Base-by-base conservation (phyloP, 1,284 basidiomycete genomes). In the Moesziomyces antarcticus region DNA sequence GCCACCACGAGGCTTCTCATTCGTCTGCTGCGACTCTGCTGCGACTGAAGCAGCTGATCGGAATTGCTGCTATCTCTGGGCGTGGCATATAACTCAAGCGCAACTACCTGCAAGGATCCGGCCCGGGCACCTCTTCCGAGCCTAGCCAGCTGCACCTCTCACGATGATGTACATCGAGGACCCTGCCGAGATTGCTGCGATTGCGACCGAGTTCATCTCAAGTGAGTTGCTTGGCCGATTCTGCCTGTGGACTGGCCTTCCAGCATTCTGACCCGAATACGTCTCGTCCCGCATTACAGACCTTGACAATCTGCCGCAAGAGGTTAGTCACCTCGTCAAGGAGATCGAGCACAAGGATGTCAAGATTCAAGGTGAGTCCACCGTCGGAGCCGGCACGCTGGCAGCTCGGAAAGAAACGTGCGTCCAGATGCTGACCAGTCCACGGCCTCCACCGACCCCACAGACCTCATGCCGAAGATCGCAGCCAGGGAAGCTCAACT, bases 291-390 rank as follows among this genome's bases (percentile, higher is more conserved):
- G 30, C 30, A 33, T 11, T 13, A 3, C 11, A 33, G 30, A 69
- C 18, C 57, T 83, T 9, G 81, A 83, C 71, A 83, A 82, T 35
- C 53, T 83, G 37, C 81, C 82, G 2, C 75, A 75, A 22, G 81
- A 83, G 48, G 78, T 83, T n/a, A 70, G 61, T 11, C 81, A 82
- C 49, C 68, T 81, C 46, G 52, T 83, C 51, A 79, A 80, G 48
- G 82, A 83, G 62, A 82, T 83, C 43, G 77, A 82, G 41, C 76
- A 82, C 54, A 83, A 83, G 59, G 82, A 83, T 53, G 65, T 58
- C 49, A 82, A 83, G 59, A 70, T 79, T 16, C 79, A 83, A 65
- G 80, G 30, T 33, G 30, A 33, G 30, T 33, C 4, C 3, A 33
- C 3, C 11, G 30, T 33, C 30, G 30, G 11, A 33, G 30, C 30